These are phyloP conservation scores for Trichoderma sp. DNA, from an alignment of 2,329 filamentous ascomycete species.

Conservation along the genomic window DNA sequence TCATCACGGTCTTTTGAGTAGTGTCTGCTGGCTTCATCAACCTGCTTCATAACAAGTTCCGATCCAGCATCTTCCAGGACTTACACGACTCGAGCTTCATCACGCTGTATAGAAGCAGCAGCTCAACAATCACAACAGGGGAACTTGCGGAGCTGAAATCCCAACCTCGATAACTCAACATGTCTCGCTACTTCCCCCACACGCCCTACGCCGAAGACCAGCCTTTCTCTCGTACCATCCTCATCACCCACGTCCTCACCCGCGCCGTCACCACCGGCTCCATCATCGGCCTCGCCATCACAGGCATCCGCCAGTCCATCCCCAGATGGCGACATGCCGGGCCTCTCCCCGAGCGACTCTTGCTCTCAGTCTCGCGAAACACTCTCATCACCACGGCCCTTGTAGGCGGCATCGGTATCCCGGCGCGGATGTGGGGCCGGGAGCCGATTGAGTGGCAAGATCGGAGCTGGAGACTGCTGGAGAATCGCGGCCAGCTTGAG, in stretches of 20 bases:
- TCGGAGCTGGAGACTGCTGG: slow-evolving; percentile 61
- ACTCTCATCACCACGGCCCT: slow-evolving; percentile 48
- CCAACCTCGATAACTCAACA: slow-evolving; percentile 31
- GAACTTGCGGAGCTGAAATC: not conserved
- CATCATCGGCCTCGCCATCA: slow-evolving; percentile 48
- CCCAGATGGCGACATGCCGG: slow-evolving; percentile 33
- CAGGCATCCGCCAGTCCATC: slow-evolving; percentile 37
- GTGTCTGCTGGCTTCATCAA: not conserved
- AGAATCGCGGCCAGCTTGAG: slow-evolving; percentile 58
- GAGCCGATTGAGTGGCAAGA: slow-evolving; percentile 66
- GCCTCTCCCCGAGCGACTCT: slow-evolving; percentile 40
- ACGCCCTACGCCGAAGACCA: slow-evolving; percentile 65
- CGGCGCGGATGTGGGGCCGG: slow-evolving; percentile 54
- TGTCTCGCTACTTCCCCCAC: slow-evolving; percentile 60
- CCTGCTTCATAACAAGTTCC: not conserved
- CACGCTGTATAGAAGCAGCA: not conserved
- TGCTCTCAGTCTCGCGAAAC: slow-evolving; percentile 50
- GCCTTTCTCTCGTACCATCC: slow-evolving; percentile 54
- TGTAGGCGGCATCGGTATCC: slow-evolving; percentile 45
- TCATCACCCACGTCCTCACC: slow-evolving; percentile 60
- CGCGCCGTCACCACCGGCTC: slow-evolving; percentile 57
- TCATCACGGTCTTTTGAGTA: not conserved
- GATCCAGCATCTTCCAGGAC: not conserved
- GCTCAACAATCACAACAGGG: not conserved
- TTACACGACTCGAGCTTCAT: not conserved